Base-by-base conservation (phyloP, 106 monocot species). In the Posidonia australis region DNA sequence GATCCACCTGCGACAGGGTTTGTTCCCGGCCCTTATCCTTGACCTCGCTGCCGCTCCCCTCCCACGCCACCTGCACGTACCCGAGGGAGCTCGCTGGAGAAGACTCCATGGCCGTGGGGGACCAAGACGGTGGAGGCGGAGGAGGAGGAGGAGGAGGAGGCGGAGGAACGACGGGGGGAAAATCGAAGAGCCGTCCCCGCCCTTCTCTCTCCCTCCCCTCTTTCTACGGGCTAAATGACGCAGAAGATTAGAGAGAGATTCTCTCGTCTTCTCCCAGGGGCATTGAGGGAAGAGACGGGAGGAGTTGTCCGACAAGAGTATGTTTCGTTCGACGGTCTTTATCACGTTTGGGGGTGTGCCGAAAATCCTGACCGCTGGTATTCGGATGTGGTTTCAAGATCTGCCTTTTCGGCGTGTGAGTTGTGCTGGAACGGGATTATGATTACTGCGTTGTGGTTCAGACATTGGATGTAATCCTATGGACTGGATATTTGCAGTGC, bases 1-100 rank as follows among this genome's bases (percentile, higher is more conserved):
- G 58, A 36, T 73, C 73, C 24, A 73, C 65, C 71, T 23, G 62
- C 22, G 48, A 22, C 17, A 26, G 22, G 6, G 5, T 13, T 19
- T 22, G 47, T 18, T 36, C 45, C 21, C 63, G 58, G 30, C 58
- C 24, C 61, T 9, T 22, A 0, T n/a, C n/a, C 61, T 20, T 42
- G 41, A 62, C 42, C 61, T 43, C 61, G 10, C 23, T 41, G 31
- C 42, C 41, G 42, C 31, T 43, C 42, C 43, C 43, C n/a, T 62
- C 61, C 41, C n/a, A 17, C 36, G 61, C 10, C 1, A 20, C 43
- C 29, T 43, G 32, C 36, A 7, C 5, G 36, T 36, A 7, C 36
- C 36, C 36, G 26, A 25, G 14, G 28, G 27, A 58, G n/a, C 36
- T 21, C 36, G 61, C 18, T 41, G 61, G 42, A 28, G n/a, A 11